These are phyloP conservation scores for Spongispora temasekensis DNA, from an alignment of 1,284 basidiomycete genomes.

Conservation along the genomic window DNA sequence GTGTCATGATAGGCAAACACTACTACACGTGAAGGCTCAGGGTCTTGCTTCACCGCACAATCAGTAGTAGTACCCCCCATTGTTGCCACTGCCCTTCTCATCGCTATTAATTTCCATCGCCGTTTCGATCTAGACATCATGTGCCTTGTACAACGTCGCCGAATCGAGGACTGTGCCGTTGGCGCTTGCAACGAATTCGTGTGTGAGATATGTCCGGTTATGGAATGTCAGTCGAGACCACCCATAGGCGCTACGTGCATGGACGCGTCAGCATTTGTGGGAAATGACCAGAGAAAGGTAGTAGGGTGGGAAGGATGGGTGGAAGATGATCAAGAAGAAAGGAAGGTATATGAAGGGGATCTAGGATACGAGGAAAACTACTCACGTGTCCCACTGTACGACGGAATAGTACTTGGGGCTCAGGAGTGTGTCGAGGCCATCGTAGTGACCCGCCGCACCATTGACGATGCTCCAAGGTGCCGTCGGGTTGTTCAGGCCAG, in stretches of 20 bases:
- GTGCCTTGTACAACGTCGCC: conserved; percentile 31
- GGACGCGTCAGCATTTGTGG: no score
- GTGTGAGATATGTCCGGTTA: conserved; percentile 32
- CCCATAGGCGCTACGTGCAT: conserved; percentile 21
- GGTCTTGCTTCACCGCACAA: no score
- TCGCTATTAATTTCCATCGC: background rate
- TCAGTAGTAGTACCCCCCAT: background rate
- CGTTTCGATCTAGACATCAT: conserved; percentile 12
- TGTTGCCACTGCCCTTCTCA: background rate
- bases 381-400: conserved; percentile 20
- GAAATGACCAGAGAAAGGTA: background rate
- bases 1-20: no score
- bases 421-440: conserved; percentile 29
- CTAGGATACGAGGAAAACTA: background rate
- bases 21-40: no score
- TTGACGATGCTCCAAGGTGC: conserved; percentile 34
- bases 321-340: background rate
- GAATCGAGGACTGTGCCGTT: conserved; percentile 28
- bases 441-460: conserved; percentile 32
- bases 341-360: background rate
- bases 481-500: conserved; percentile 27
- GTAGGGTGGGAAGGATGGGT: background rate
- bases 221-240: conserved; percentile 35
- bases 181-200: conserved; percentile 32
- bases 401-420: conserved; percentile 8